Base-by-base conservation (phyloP, 805 yeast species). In the Ogataea glucozyma region DNA sequence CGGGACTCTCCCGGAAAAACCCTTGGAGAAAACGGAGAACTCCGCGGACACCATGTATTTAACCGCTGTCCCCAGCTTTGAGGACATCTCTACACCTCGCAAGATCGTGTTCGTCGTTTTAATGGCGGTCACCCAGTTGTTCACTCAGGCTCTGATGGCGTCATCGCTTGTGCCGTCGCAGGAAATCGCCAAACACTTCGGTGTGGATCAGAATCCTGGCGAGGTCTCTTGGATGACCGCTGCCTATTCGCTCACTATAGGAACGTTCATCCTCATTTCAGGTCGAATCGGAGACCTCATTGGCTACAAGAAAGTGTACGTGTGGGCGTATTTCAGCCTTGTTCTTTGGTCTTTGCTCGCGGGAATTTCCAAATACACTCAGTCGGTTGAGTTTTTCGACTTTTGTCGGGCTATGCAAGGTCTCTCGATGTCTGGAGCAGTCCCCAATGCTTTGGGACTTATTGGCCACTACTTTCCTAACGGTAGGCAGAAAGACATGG, bases 281-380 rank as follows among this genome's bases (percentile, higher is more conserved):
- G 93, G 93, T 7, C 71, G 81, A 38, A 56, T 83, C 34, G 93
- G 95, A 24, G 95, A 85, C 54, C 66, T 84, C 10, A 78, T 76
- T 51, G 93, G 93, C 0, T 67, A 82, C 40, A 80, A 78, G 44
- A 64, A 58, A 30, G 61, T 78, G n/a, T 68, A 81, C 41, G 31
- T 79, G 0, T 52, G 68, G 4, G 88, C 91, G 1, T 79, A 80
- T 61, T 36, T 61, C 6, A 75, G 85, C 78, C 62, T 73, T 2
- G 53, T 72, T 0, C 23, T 83, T 0, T 81, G 88, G 84, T 66
- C 81, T 1, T 49, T 83, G 36, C 61, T 85, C 14, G 71, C 78
- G 3, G 91, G 90, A 0, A 53, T 84, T 3, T 65, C 85, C 0
- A 60, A 64, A 13, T 84, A 77, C 53, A 53, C 81, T 1, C 61